Percentiles rank a stretch among this genome's conserved stretches.
phyloP scores from a whole-genome alignment of 352 stramenopile genomes.

The Phytopythium ostracodes region DNA sequence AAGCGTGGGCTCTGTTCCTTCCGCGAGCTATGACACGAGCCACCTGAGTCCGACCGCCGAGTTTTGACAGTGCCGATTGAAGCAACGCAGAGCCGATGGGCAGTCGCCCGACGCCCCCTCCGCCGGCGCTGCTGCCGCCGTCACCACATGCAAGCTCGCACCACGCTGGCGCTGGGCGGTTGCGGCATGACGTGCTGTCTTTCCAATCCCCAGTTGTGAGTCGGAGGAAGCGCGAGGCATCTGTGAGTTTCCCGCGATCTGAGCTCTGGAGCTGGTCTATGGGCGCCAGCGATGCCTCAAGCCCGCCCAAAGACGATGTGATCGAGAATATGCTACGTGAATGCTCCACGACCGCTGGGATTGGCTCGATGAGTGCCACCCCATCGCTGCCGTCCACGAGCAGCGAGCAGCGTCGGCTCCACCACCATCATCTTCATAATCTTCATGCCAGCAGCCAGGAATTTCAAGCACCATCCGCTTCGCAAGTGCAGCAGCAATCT shows the following conservation, averaged over 20 bases:
- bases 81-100: neutral
- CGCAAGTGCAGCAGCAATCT: constrained; percentile 4
- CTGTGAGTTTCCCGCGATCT: constrained; percentile 38
- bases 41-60: neutral
- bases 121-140: neutral
- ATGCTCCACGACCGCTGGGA: constrained; percentile 20
- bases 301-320: constrained; percentile 28
- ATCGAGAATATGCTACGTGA: constrained; percentile 58
- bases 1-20: neutral
- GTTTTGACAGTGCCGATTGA: neutral
- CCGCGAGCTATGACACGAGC: neutral
- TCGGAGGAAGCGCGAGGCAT: constrained; percentile 18
- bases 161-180: neutral
- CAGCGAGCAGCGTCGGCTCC: constrained; percentile 10
- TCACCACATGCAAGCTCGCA: neutral
- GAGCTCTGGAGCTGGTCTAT: constrained; percentile 58
- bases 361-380: constrained; percentile 8
- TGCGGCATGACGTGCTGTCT: neutral
- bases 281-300: constrained; percentile 2
- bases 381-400: neutral
- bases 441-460: constrained; percentile 1
- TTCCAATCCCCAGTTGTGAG: constrained; percentile 9
- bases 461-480: constrained; percentile 4
- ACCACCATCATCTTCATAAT: constrained; percentile 9
- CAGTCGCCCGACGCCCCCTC: neutral